Base-by-base conservation (phyloP, 495 filamentous ascomycete genomes). In the Aspergillus heteromorphus region DNA sequence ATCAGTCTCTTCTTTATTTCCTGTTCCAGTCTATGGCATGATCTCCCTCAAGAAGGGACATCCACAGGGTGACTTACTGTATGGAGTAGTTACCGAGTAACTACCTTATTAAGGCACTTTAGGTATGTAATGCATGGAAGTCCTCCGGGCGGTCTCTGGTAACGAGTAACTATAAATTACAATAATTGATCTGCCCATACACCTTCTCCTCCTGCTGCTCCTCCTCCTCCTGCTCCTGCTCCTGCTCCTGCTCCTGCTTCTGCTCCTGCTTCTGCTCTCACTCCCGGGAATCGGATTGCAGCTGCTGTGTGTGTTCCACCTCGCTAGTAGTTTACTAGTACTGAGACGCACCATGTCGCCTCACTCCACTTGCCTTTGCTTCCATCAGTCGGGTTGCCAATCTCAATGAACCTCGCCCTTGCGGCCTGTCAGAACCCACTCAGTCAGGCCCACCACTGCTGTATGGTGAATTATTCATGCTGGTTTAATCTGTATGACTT, bases 331-430 rank as follows among this genome's bases (percentile, higher is more conserved):
- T n/a, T n/a, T n/a, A n/a, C n/a, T n/a, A n/a, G n/a, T 27, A 49
- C 48, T 49, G 48, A 47, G 48, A 49, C 19, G 48, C 48, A 40
- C 48, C 48, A 49, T 49, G 48, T 49, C 48, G 48, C 48, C 48
- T 49, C 48, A 49, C 48, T 49, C 48, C 48, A 49, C 48, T 49
- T 36, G 29, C 48, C 31, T 49, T 5, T 47, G 21, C 43, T 29
- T 47, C 43, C 43, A 23, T 47, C 48, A 31, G 48, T 36, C 19
- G 29, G 48, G 13, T 49, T 49, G 48, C 29, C 48, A 49, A 49
- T 49, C 48, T 49, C 29, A 40, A 49, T 49, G 48, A 16, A 23
- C 31, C 38, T 2, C 13, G 48, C 48, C 48, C 48, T 29, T 47
- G 43, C 43, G 48, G 48, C 48, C 29, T 36, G 29, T 40, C 48